phyloP scores from a whole-genome alignment of 345 rosid genomes.

The Ceriops zippeliana region DNA sequence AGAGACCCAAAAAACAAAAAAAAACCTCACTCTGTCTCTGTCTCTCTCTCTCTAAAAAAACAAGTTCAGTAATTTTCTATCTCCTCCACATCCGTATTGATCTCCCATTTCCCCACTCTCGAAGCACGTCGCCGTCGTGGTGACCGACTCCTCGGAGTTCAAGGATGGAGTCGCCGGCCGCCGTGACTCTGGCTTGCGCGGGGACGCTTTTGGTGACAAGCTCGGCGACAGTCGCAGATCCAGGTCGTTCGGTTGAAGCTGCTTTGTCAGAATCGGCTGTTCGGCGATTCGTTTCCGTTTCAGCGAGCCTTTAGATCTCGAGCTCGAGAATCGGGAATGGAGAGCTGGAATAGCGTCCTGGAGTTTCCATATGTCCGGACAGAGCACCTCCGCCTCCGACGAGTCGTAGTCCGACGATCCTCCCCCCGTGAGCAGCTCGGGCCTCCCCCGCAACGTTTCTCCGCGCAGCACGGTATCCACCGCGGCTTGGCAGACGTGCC shows the following conservation, averaged over 20 bases:
- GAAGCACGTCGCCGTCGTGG: slow-evolving; percentile 50
- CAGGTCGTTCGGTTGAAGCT: slow-evolving; percentile 48
- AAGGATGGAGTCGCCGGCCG: slow-evolving; percentile 67
- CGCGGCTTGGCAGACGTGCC: slow-evolving; percentile 86
- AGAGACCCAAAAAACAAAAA: background rate
- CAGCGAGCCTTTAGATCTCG: slow-evolving; percentile 54
- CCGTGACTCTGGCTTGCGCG: slow-evolving; percentile 29
- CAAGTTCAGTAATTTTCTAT: slow-evolving; percentile 48
- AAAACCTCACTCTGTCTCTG: slow-evolving; percentile 5
- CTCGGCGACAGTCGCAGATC: slow-evolving; percentile 58
- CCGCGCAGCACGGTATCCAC: slow-evolving; percentile 88
- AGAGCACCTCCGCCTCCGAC: slow-evolving; percentile 54
- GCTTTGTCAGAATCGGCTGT: slow-evolving; percentile 14
- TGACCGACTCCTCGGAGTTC: slow-evolving; percentile 85
- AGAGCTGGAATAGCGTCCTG: slow-evolving; percentile 35
- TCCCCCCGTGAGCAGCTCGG: slow-evolving; percentile 44
- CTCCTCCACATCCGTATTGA: slow-evolving; percentile 33
- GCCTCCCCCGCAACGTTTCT: slow-evolving; percentile 59
- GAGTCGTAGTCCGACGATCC: slow-evolving; percentile 56
- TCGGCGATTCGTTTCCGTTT: slow-evolving; percentile 48
- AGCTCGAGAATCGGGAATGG: slow-evolving; percentile 59
- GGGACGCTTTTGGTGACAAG: slow-evolving; percentile 20
- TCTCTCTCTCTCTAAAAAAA: slow-evolving; percentile 33
- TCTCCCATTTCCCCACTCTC: slow-evolving; percentile 41
- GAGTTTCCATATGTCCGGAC: slow-evolving; percentile 52